Evolutionary conservation across 2,329 filamentous ascomycete species (phyloP).

Genomic region (Sarocladium strictum): DNA sequence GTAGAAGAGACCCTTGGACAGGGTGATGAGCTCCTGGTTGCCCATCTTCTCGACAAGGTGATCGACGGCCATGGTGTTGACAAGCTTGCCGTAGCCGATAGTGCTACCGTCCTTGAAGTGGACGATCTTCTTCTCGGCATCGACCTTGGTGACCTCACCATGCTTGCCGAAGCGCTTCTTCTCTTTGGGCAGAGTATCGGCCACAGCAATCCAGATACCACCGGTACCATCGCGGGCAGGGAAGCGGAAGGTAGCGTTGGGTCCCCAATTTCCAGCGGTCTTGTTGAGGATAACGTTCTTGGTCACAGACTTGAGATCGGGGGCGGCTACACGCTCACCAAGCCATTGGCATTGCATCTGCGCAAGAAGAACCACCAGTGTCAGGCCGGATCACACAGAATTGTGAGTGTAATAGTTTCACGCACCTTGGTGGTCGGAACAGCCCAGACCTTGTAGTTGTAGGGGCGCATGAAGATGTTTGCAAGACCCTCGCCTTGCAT

Average conservation of each 20-base stretch:
- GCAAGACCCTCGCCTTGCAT: slow-evolving; percentile 87
- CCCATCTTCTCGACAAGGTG: slow-evolving; percentile 80
- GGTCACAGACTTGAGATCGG: slow-evolving; percentile 88
- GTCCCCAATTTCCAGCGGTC: slow-evolving; percentile 95
- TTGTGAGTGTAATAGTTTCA: background rate
- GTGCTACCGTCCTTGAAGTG: slow-evolving; percentile 79
- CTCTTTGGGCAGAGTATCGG: slow-evolving; percentile 83
- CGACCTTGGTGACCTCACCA: slow-evolving; percentile 78
- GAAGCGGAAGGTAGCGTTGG: slow-evolving; percentile 98
- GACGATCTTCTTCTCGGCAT: slow-evolving; percentile 79
- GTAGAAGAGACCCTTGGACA: slow-evolving; percentile 92
- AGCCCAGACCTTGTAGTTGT: slow-evolving; percentile 99
- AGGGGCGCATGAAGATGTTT: slow-evolving; percentile 96
- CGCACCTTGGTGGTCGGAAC: slow-evolving; percentile 92
- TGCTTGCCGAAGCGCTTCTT: slow-evolving; percentile 87
- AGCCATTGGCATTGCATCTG: slow-evolving; percentile 99
- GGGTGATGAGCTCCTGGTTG: slow-evolving; percentile 72
- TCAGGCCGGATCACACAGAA: slow-evolving; percentile 8
- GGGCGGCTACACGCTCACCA: slow-evolving; percentile 94
- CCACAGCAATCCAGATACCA: slow-evolving; percentile 98
- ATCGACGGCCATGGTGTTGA: slow-evolving; percentile 96
- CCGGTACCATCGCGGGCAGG: slow-evolving; percentile 91
- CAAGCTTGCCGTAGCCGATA: slow-evolving; percentile 83
- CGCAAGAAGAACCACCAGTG: background rate
- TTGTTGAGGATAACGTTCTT: slow-evolving; percentile 95